phyloP scores from a whole-genome alignment of 352 stramenopile genomes.

The Lagenidium giganteum region DNA sequence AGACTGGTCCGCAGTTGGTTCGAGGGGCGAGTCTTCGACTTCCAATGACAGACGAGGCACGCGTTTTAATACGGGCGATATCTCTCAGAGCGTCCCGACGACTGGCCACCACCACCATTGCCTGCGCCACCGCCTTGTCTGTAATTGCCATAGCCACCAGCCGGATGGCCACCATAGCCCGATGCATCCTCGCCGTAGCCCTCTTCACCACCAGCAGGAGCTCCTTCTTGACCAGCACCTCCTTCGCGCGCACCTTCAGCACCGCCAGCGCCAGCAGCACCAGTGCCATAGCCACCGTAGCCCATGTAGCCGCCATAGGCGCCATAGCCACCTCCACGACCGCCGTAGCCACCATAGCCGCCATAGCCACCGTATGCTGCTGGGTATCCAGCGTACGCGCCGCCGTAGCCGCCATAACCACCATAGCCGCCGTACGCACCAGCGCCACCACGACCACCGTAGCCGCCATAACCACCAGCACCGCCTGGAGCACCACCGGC shows the following conservation, averaged over 20 bases:
- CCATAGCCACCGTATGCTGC: constrained; percentile 19
- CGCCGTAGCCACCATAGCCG: constrained; percentile 24
- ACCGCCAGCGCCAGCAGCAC: constrained; percentile 10
- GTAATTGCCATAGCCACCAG: constrained; percentile 34
- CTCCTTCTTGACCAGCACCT: constrained; percentile 10
- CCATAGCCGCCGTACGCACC: constrained; percentile 12
- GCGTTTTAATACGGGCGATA: constrained; percentile 87
- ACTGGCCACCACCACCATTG: constrained; percentile 37
- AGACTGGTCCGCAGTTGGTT: neutral
- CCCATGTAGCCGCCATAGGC: constrained; percentile 24
- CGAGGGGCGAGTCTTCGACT: no score
- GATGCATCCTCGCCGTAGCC: constrained; percentile 23
- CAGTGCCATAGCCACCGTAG: constrained; percentile 12
- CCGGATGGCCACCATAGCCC: constrained; percentile 20
- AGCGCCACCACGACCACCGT: constrained; percentile 17
- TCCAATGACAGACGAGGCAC: no score
- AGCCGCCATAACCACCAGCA: constrained; percentile 19
- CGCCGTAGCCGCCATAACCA: constrained; percentile 19
- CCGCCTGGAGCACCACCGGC: constrained; percentile 11
- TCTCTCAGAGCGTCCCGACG: constrained; percentile 65
- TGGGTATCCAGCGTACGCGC: constrained; percentile 17
- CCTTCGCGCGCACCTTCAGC: constrained; percentile 12
- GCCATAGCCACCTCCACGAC: constrained; percentile 15
- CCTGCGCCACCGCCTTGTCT: constrained; percentile 48
- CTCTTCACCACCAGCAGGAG: constrained; percentile 13